These are phyloP conservation scores for Moniliella sp. DNA, from an alignment of 1,284 basidiomycete species.

Conservation along the genomic window DNA sequence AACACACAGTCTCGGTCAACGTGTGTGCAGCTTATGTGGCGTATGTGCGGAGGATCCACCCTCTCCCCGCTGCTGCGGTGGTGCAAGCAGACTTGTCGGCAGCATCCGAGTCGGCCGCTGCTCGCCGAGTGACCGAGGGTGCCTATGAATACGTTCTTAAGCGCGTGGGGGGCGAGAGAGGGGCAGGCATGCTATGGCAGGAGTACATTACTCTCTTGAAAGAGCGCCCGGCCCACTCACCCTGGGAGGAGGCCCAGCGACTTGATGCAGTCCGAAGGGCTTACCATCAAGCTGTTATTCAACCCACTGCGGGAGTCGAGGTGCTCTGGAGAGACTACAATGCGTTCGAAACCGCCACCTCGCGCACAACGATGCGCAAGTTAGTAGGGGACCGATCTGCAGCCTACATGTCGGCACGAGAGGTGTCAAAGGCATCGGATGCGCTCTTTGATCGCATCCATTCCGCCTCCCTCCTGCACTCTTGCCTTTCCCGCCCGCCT, in stretches of 20 bases:
- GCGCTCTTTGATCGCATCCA: conserved; percentile 43
- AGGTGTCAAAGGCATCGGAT: conserved; percentile 61
- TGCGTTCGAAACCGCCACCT: conserved; percentile 69
- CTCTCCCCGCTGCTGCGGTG: conserved; percentile 23
- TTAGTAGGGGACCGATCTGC: conserved; percentile 60
- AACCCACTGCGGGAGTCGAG: conserved; percentile 81
- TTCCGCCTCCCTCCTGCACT: conserved; percentile 16
- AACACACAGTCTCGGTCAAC: conserved; percentile 53
- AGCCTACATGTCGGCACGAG: conserved; percentile 76
- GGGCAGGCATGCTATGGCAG: conserved; percentile 42
- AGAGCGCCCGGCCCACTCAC: conserved; percentile 55
- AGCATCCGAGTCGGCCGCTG: conserved; percentile 10
- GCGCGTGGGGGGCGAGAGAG: conserved; percentile 55
- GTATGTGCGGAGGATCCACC: conserved; percentile 29
- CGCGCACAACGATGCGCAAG: conserved; percentile 74
- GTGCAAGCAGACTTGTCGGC: conserved; percentile 42
- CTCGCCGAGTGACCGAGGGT: conserved; percentile 51
- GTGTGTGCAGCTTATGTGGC: conserved; percentile 50
- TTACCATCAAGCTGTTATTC: conserved; percentile 76
- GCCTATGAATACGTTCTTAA: conserved; percentile 83
- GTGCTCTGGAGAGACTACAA: conserved; percentile 84
- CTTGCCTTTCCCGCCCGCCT: conserved; percentile 18
- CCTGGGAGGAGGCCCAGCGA: conserved; percentile 82
- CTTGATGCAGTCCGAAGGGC: conserved; percentile 77
- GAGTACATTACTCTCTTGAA: conserved; percentile 62